Percentiles rank a stretch among this genome's conserved stretches.
Conservation (phyloP, 257 asterid species). For the Striga asiatica region DNA sequence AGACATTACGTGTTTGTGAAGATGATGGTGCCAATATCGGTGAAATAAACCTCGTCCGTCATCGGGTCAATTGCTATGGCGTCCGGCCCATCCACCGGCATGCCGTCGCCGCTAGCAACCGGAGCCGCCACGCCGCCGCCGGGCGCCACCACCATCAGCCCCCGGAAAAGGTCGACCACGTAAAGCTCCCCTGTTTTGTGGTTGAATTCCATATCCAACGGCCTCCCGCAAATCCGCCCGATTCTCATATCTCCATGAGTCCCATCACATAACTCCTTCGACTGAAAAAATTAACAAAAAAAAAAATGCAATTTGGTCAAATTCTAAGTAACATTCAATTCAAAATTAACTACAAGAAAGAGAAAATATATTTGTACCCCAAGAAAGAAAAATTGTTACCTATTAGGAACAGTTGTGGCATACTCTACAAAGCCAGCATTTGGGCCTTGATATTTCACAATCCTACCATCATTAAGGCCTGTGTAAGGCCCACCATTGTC, state of each 20-base stretch:
- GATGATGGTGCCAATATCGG: constrained; percentile 37
- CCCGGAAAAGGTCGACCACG: constrained; percentile 26
- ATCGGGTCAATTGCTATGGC: constrained; percentile 37
- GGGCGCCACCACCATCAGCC: constrained; percentile 40
- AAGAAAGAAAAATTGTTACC: constrained; percentile 16
- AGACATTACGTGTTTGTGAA: constrained; percentile 13
- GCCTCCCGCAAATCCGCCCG: constrained; percentile 29
- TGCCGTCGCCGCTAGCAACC: constrained; percentile 23
- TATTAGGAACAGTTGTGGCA: constrained; percentile 33
- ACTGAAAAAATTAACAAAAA: too few relatives aligned
- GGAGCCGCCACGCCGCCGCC: constrained; percentile 33
- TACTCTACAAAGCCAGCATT: constrained; percentile 23
- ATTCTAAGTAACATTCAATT: too few relatives aligned
- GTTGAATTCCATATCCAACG: constrained; percentile 33
- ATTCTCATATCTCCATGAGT: not conserved
- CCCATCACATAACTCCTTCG: constrained; percentile 34
- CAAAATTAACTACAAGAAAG: too few relatives aligned
- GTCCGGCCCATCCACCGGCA: constrained; percentile 24
- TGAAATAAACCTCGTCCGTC: constrained; percentile 29
- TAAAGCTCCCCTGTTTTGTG: constrained; percentile 31
- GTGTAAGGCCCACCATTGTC: constrained; percentile 28
- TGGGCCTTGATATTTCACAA: constrained; percentile 25
- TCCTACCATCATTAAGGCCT: constrained; percentile 42
- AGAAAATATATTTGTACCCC: too few relatives aligned
- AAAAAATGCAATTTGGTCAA: too few relatives aligned